Conservation (phyloP, 257 asterid genomes). For the Forsythia suspensa region DNA sequence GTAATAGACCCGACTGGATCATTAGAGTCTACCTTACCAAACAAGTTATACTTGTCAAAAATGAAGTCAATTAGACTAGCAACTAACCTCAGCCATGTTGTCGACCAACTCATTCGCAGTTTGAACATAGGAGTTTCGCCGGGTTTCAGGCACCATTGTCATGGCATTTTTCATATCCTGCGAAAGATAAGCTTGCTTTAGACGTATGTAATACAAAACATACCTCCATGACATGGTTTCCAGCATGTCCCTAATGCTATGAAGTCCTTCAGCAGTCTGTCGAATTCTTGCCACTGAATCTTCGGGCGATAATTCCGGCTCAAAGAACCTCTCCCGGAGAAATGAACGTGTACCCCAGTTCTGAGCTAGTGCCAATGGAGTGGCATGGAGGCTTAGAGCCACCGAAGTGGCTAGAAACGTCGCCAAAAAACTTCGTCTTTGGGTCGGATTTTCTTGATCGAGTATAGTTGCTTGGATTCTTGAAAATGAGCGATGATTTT, state of each 20-base stretch:
- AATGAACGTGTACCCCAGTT: constrained; percentile 76
- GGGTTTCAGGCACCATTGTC: constrained; percentile 43
- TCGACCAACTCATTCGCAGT: constrained; percentile 66
- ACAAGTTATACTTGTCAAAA: background rate
- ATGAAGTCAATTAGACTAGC: background rate
- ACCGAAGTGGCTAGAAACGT: constrained; percentile 44
- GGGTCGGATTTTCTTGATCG: constrained; percentile 18
- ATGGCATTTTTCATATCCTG: constrained; percentile 46
- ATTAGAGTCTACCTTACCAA: background rate
- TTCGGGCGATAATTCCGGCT: constrained; percentile 64
- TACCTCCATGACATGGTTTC: constrained; percentile 85
- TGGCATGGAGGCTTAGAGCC: constrained; percentile 37
- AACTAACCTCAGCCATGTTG: constrained; percentile 71
- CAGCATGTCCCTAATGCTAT: constrained; percentile 64
- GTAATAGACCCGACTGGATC: background rate
- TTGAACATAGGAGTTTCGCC: constrained; percentile 36
- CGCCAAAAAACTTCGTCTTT: constrained; percentile 41
- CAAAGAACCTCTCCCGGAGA: constrained; percentile 47
- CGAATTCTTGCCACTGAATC: constrained; percentile 63
- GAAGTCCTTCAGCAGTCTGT: constrained; percentile 77
- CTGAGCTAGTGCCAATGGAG: constrained; percentile 52
- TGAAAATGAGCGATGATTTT: background rate
- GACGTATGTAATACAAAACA: constrained; percentile 62
- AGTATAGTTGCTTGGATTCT: constrained; percentile 34
- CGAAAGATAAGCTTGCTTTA: constrained; percentile 59